Evolutionary conservation across 169 alveolate genomes (phyloP), one percentile per base, ranked within the genome.

Genomic region (Plasmodium knowlesi): DNA sequence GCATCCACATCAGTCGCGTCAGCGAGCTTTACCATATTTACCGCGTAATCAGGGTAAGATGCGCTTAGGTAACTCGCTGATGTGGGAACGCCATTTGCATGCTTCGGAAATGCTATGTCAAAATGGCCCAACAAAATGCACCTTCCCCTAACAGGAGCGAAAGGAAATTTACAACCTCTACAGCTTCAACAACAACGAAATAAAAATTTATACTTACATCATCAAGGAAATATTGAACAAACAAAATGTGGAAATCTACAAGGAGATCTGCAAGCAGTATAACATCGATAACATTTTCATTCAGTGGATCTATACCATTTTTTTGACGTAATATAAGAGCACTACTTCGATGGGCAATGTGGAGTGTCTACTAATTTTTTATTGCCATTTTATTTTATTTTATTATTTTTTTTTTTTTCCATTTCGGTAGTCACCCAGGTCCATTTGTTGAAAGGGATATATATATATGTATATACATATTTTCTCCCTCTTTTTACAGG

Each of bases 231-330:
- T 89, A 16, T 32, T 89, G 43, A 22, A 82, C 32, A 89, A 89
- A 34, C 71, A 79, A 34, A 89, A 89, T 37, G 71, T 89, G n/a
- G 94, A 89, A 61, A 71, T 79, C 5, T 89, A 89, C 53, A 89
- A 89, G 34, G 94, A 89, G 53, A 89, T 89, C 53, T n/a, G 71
- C 28, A 89, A 89, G 34, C 94, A 89, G 16, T 89, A 89, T 53
- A 89, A 89, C 28, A 89, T 89, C 25, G 94, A 89, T 78, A 89
- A 89, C 39, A 89, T 89, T 8, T 89, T 89, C 73, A 89, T 89
- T 89, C 94, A 89, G 28, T 89, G 94, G 94, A 67, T 80, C 37
- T 89, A 78, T 73, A 89, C 94, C n/a, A 57, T 89, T n/a, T 89
- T 89, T 73, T 50, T 89, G 46, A 89, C 89, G 94, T 89, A 67